Conservation (phyloP, 331 rosid species). For the Cydonia oblonga region DNA sequence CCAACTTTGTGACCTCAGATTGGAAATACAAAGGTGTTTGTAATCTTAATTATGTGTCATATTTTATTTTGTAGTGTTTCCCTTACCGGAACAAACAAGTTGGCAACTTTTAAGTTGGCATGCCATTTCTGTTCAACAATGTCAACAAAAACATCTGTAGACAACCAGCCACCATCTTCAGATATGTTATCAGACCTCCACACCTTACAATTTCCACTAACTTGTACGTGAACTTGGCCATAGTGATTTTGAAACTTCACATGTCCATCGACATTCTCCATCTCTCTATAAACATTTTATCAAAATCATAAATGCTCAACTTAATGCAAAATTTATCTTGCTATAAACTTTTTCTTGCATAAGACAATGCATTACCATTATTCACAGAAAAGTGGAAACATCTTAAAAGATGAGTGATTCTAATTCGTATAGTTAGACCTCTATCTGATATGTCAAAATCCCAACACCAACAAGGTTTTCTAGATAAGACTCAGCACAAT, state of each 20-base stretch:
- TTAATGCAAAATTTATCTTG: not conserved
- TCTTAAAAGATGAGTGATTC: not conserved
- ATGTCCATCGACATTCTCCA: conserved; percentile 74
- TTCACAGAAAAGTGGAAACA: not conserved
- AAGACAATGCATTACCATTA: not conserved
- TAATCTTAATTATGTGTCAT: conserved; percentile 1
- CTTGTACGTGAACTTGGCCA: conserved; percentile 51
- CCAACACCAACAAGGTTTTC: not conserved
- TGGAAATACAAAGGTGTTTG: not conserved
- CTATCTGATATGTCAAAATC: not conserved
- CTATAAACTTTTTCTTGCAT: not conserved
- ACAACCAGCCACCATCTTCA: conserved; percentile 91
- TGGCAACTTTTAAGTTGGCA: conserved; percentile 60
- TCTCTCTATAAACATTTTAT: conserved; percentile 44
- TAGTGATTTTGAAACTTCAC: conserved; percentile 69
- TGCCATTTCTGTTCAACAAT: conserved; percentile 78
- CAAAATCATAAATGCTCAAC: not conserved
- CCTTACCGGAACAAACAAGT: conserved; percentile 83
- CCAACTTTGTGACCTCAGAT: conserved; percentile 2
- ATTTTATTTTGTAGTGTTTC: conserved; percentile 15
- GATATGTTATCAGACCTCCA: conserved; percentile 66
- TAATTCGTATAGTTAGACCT: not conserved
- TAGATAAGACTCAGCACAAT: not conserved
- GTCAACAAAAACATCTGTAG: conserved; percentile 75
- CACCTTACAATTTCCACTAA: conserved; percentile 76